Conservation (phyloP, 305 asterid genomes). For the Coffea humblotiana region DNA sequence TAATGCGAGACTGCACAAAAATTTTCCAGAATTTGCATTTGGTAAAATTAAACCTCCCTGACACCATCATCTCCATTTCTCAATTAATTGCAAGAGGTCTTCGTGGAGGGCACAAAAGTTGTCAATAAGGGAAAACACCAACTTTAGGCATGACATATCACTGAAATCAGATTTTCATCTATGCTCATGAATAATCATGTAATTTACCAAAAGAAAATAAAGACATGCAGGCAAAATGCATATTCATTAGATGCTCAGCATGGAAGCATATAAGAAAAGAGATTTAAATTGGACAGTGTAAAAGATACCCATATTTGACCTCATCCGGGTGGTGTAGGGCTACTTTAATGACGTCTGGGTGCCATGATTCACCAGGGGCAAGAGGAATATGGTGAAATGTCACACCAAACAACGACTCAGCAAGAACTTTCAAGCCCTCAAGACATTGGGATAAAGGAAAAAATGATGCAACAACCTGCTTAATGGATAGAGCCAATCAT, state of each 20-base stretch:
- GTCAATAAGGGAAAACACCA: not conserved
- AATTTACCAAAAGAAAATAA: not conserved
- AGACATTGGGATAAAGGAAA: conserved; percentile 78
- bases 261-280: not conserved
- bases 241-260: not conserved
- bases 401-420: conserved; percentile 86
- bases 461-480: conserved; percentile 73
- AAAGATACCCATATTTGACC: conserved; percentile 42
- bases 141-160: no score
- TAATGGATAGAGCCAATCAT: conserved; percentile 5
- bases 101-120: not conserved
- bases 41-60: not conserved
- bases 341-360: conserved; percentile 89
- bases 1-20: not conserved
- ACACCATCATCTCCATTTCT: not conserved
- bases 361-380: conserved; percentile 98
- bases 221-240: not conserved
- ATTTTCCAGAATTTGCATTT: not conserved
- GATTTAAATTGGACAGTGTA: not conserved
- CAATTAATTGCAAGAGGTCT: not conserved
- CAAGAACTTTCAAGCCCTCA: conserved; percentile 83
- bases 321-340: conserved; percentile 83
- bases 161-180: not conserved
- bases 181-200: not conserved
- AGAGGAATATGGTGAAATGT: conserved; percentile 58